These are phyloP conservation scores for Stropharia rugosoannulata DNA, from an alignment of 768 basidiomycete species.

Conservation along the genomic window DNA sequence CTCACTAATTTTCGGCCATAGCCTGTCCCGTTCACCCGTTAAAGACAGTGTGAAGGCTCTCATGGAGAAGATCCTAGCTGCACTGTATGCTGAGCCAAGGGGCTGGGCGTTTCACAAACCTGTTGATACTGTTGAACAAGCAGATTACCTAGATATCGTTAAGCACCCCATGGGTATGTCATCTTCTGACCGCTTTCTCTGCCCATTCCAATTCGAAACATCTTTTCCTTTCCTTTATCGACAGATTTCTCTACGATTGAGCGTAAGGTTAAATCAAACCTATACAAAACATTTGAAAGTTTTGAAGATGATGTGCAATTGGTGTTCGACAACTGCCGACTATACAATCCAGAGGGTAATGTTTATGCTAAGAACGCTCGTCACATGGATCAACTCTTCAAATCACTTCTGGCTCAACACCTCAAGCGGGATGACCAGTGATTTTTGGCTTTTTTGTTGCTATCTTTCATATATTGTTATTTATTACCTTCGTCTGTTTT, in stretches of 20 bases:
- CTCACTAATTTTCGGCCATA: slow-evolving; percentile 13
- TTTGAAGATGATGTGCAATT: slow-evolving; percentile 82
- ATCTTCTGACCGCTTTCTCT: not conserved
- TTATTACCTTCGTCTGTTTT: slow-evolving; percentile 3
- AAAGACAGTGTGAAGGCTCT: slow-evolving; percentile 67
- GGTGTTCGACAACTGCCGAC: slow-evolving; percentile 86
- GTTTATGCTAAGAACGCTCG: slow-evolving; percentile 85
- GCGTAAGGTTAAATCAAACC: slow-evolving; percentile 84
- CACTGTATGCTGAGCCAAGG: slow-evolving; percentile 25
- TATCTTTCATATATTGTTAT: not conserved
- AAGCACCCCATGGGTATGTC: slow-evolving; percentile 88
- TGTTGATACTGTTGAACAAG: slow-evolving; percentile 75
- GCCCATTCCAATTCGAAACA: not conserved
- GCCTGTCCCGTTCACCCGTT: slow-evolving; percentile 29
- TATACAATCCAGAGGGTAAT: slow-evolving; percentile 81
- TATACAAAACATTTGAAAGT: slow-evolving; percentile 70
- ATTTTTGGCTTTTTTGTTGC: not conserved
- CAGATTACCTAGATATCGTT: slow-evolving; percentile 89
- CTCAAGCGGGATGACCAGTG: slow-evolving; percentile 28
- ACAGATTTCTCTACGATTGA: slow-evolving; percentile 87
- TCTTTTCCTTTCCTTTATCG: slow-evolving; percentile 3
- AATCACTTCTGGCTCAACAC: slow-evolving; percentile 42
- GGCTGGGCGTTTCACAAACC: slow-evolving; percentile 90
- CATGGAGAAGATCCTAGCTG: slow-evolving; percentile 57
- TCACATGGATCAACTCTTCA: slow-evolving; percentile 78